Percentiles rank a stretch among this genome's conserved stretches.
Conservation (phyloP, 208 protist genomes). For the Trypanosoma lewisi region DNA sequence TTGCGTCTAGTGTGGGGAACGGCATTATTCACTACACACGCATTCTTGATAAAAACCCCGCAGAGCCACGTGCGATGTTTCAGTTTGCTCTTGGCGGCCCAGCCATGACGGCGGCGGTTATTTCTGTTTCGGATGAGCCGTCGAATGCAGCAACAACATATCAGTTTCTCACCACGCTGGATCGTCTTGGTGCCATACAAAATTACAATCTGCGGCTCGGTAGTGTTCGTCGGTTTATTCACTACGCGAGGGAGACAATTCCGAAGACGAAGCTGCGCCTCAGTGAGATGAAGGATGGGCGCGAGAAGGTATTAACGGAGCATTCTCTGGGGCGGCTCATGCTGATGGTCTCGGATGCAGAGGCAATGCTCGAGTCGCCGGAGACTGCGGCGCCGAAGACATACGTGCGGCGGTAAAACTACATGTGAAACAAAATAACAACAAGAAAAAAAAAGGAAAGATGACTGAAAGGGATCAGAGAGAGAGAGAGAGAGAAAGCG, state of each 20-base stretch:
- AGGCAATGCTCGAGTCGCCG: conserved; percentile 58
- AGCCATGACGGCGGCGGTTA: conserved; percentile 47
- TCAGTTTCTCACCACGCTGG: conserved; percentile 45
- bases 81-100: conserved; percentile 67
- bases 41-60: conserved; percentile 82
- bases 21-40: conserved; percentile 76
- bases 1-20: conserved; percentile 60
- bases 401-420: conserved; percentile 35
- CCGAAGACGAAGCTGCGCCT: conserved; percentile 51
- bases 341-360: conserved; percentile 57
- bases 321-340: conserved; percentile 47
- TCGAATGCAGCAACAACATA: conserved; percentile 27
- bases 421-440: background rate
- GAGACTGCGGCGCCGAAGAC: conserved; percentile 58
- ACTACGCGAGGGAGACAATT: conserved; percentile 42
- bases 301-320: conserved; percentile 35
- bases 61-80: conserved; percentile 71
- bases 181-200: conserved; percentile 66
- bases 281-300: conserved; percentile 30
- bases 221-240: conserved; percentile 48
- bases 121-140: conserved; percentile 30
- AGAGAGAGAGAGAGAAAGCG: conserved; percentile 3
- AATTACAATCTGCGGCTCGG: conserved; percentile 58
- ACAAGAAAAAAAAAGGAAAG: background rate
- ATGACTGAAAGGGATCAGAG: background rate